Conservation (phyloP, 768 basidiomycete genomes). For the Collybiopsis confluens region DNA sequence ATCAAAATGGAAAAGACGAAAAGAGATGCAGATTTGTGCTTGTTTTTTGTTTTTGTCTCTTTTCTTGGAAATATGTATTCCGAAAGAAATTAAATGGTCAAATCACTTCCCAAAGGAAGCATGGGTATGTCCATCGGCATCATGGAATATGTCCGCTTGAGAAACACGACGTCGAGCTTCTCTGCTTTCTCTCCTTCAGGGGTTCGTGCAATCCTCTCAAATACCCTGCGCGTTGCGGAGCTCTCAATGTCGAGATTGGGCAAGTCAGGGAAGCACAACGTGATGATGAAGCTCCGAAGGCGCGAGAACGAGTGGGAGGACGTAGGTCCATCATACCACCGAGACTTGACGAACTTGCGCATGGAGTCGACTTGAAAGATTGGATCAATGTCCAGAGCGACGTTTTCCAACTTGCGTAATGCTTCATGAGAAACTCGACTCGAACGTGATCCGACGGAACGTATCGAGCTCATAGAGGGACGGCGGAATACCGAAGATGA, state of each 20-base stretch:
- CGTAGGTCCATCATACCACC: neutral
- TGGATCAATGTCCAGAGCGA: conserved; percentile 5
- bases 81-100: neutral
- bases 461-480: neutral
- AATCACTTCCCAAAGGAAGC: neutral
- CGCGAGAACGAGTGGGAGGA: neutral
- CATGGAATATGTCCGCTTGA: neutral
- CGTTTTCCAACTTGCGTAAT: neutral
- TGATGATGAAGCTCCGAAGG: neutral
- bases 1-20: too few species aligned
- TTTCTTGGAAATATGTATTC: too few species aligned
- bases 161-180: neutral
- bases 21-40: too few species aligned
- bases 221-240: neutral
- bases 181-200: neutral
- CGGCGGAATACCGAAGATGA: neutral
- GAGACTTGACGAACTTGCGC: neutral
- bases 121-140: conserved; percentile 4
- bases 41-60: too few species aligned
- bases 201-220: neutral
- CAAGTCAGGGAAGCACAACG: conserved; percentile 1
- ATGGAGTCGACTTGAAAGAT: neutral
- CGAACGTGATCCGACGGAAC: neutral
- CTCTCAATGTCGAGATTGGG: conserved; percentile 2
- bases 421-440: neutral